Conservation (phyloP, 129 eudicot species). For the Saposhnikovia divaricata region DNA sequence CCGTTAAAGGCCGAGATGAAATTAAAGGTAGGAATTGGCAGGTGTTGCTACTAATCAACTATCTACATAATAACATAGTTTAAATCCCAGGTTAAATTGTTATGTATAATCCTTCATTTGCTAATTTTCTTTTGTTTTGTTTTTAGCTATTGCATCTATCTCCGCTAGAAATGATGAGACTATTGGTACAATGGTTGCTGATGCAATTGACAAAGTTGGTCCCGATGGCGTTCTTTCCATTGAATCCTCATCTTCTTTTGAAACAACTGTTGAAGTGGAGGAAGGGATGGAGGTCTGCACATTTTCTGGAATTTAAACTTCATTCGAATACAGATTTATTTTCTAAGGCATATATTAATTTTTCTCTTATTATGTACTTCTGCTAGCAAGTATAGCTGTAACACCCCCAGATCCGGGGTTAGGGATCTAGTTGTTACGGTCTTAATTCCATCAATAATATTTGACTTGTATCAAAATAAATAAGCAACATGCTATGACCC, state of each 20-base stretch:
- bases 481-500: no score
- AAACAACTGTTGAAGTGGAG: conserved; percentile 78
- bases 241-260: conserved; percentile 66
- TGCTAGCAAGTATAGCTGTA: neutral
- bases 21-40: conserved; percentile 44
- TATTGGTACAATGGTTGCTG: conserved; percentile 52
- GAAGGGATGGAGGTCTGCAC: conserved; percentile 81
- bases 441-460: no score
- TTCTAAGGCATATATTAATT: neutral
- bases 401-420: no score
- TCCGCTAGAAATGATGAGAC: conserved; percentile 51
- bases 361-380: neutral
- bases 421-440: no score
- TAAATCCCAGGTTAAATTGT: neutral
- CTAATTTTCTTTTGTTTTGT: neutral
- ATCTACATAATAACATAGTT: no score
- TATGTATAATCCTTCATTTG: neutral
- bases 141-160: conserved; percentile 45
- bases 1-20: conserved; percentile 67
- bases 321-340: neutral
- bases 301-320: neutral
- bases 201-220: conserved; percentile 58
- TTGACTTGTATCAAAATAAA: no score
- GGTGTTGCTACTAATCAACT: neutral
- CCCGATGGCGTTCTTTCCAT: conserved; percentile 61